These are phyloP conservation scores for Pythium plurisporium DNA, from an alignment of 352 stramenopile genomes.

Conservation along the genomic window DNA sequence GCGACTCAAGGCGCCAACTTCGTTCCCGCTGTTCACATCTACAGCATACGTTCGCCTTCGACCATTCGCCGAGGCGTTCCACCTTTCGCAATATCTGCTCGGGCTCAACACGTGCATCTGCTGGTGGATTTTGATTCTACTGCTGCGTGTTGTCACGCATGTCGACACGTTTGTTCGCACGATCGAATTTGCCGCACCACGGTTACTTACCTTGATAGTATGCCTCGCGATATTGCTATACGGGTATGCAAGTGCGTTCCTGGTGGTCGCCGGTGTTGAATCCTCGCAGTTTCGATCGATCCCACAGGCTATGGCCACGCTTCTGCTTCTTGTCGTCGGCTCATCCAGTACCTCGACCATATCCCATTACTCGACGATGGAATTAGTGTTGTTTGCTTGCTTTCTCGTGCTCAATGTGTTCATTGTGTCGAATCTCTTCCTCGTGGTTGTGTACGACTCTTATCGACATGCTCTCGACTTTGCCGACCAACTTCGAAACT, in stretches of 20 bases:
- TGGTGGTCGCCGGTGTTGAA: constrained; percentile 33
- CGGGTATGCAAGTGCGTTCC: constrained; percentile 43
- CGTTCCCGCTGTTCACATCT: constrained; percentile 25
- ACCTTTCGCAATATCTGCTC: constrained; percentile 32
- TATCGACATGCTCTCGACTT: constrained; percentile 32
- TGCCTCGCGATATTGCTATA: constrained; percentile 33
- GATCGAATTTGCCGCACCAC: constrained; percentile 23
- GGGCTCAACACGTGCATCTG: constrained; percentile 36
- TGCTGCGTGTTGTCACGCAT: constrained; percentile 33
- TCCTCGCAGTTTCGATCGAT: constrained; percentile 35
- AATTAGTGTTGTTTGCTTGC: constrained; percentile 31
- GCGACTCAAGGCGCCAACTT: constrained; percentile 31
- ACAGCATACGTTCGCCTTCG: constrained; percentile 32
- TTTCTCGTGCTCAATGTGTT: constrained; percentile 45
- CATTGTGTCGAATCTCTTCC: constrained; percentile 40
- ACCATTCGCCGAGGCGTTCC: constrained; percentile 34
- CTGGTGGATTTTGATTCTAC: constrained; percentile 39
- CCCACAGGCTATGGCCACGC: constrained; percentile 25
- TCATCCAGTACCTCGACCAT: constrained; percentile 11
- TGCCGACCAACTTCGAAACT: constrained; percentile 17
- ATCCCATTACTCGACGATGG: constrained; percentile 20
- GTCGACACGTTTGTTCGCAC: constrained; percentile 42
- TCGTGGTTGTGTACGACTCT: constrained; percentile 40
- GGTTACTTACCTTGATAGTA: constrained; percentile 33
- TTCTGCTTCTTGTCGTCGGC: constrained; percentile 36